Evolutionary conservation across 768 basidiomycete genomes (phyloP).

Genomic region (Tulasnella sp.): DNA sequence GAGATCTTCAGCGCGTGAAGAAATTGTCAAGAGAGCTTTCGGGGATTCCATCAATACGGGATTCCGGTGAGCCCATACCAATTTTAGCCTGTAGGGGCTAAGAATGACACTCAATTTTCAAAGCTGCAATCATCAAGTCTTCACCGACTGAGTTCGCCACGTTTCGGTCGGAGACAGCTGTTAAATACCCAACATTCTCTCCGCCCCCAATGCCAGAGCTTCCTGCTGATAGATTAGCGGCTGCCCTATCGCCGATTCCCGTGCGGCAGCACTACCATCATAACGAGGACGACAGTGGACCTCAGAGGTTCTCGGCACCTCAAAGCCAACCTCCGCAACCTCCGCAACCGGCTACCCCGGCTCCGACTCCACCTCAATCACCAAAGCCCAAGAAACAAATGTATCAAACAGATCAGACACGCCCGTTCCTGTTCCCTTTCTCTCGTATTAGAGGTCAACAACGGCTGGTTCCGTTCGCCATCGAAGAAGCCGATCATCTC

Average conservation of each 20-base stretch:
- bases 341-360: conserved; percentile 64
- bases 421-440: conserved; percentile 94
- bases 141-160: conserved; percentile 82
- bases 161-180: conserved; percentile 81
- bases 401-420: conserved; percentile 91
- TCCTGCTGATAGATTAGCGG: conserved; percentile 53
- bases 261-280: conserved; percentile 91
- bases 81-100: not conserved
- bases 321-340: conserved; percentile 19
- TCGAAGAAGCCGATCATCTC: conserved; percentile 88
- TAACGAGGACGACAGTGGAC: conserved; percentile 38
- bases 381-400: conserved; percentile 97
- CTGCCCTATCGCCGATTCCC: conserved; percentile 88
- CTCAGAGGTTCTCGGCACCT: conserved; percentile 21
- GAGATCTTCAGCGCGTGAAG: conserved; percentile 76
- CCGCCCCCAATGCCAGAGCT: conserved; percentile 37
- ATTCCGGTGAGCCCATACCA: conserved; percentile 32
- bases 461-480: conserved; percentile 80
- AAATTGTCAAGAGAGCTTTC: conserved; percentile 76
- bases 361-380: conserved; percentile 62
- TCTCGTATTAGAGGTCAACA: conserved; percentile 39
- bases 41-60: conserved; percentile 49
- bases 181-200: conserved; percentile 93
- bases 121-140: conserved; percentile 68
- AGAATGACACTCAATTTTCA: not conserved